Evolutionary conservation across 495 filamentous ascomycete species (phyloP).

Genomic region (Trichodelitschia bisporula): DNA sequence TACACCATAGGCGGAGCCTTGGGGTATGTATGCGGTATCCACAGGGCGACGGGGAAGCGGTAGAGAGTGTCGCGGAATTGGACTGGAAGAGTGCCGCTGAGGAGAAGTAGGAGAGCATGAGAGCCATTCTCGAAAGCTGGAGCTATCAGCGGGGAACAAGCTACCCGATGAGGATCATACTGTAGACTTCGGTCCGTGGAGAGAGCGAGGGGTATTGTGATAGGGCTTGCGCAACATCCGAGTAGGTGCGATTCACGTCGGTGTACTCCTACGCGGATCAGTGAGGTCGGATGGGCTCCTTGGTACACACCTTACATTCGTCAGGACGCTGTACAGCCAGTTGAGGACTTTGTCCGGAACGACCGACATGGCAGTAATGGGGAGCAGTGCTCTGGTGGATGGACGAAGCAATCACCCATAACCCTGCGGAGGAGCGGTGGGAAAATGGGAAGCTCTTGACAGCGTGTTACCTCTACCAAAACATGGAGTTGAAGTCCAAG

Average conservation of each 20-base stretch:
- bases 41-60: constrained; percentile 75
- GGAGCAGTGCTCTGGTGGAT: constrained; percentile 4
- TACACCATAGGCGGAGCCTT: constrained; percentile 64
- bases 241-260: constrained; percentile 77
- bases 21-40: constrained; percentile 89
- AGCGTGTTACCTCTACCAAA: too few species aligned
- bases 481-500: too few species aligned
- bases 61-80: constrained; percentile 72
- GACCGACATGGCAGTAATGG: constrained; percentile 29
- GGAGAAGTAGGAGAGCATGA: constrained; percentile 66
- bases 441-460: too few species aligned
- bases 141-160: not conserved
- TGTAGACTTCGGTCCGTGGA: constrained; percentile 90
- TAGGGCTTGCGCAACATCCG: constrained; percentile 64
- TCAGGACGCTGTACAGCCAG: constrained; percentile 84
- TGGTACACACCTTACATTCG: constrained; percentile 29
- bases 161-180: constrained; percentile 29
- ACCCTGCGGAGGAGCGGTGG: too few species aligned
- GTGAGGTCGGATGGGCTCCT: constrained; percentile 2
- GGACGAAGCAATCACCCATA: too few species aligned
- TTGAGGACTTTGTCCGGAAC: constrained; percentile 74
- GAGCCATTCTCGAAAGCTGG: constrained; percentile 73
- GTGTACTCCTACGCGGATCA: constrained; percentile 49
- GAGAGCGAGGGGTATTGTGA: constrained; percentile 62
- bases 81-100: constrained; percentile 71